These are phyloP conservation scores for Brassica incana DNA, from an alignment of 345 rosid species.

Conservation along the genomic window DNA sequence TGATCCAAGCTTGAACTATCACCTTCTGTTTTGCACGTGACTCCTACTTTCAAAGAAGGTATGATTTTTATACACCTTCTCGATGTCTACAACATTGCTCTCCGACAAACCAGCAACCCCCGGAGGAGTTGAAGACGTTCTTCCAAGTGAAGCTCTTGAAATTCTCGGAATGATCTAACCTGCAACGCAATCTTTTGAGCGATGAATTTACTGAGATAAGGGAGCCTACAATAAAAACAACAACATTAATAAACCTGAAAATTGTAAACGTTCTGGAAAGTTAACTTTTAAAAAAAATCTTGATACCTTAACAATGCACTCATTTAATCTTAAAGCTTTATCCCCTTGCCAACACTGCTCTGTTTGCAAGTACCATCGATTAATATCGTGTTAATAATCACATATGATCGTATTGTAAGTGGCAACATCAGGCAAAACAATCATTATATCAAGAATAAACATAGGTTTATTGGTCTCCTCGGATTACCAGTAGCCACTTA, in stretches of 20 bases:
- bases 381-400: not conserved
- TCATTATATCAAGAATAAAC: no score
- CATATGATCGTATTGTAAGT: no score
- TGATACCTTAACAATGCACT: not conserved
- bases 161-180: slow-evolving; percentile 68
- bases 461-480: no score
- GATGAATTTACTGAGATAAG: slow-evolving; percentile 67
- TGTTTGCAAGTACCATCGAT: not conserved
- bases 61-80: no score
- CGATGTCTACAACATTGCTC: slow-evolving; percentile 35
- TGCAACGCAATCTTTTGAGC: slow-evolving; percentile 54
- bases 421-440: no score
- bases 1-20: slow-evolving; percentile 67
- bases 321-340: not conserved
- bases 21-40: no score
- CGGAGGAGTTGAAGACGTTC: slow-evolving; percentile 73
- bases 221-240: slow-evolving; percentile 63
- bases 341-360: not conserved
- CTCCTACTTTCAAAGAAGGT: no score
- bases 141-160: slow-evolving; percentile 55
- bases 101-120: slow-evolving; percentile 68
- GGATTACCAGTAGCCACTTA: no score
- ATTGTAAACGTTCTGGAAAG: no score
- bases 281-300: not conserved
- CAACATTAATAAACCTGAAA: not conserved